These are phyloP conservation scores for Picea mariana DNA, from an alignment of 83 land plant genomes.

Conservation along the genomic window DNA sequence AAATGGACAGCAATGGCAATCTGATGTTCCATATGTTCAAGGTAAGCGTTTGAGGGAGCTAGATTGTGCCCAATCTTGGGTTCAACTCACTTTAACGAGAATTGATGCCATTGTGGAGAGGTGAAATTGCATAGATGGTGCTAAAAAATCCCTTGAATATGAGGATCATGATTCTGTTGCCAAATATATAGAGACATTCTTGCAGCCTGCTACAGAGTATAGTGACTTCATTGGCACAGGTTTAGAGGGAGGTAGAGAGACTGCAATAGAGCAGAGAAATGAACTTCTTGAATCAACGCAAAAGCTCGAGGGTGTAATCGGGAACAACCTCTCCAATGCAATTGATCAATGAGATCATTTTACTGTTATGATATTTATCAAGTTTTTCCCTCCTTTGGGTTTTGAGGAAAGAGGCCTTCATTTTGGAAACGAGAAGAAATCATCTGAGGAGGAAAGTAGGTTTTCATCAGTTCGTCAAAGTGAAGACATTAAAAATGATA, in stretches of 20 bases:
- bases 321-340: conserved; percentile 53
- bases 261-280: conserved; percentile 50
- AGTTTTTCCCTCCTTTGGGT: conserved; percentile 64
- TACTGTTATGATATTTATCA: conserved; percentile 54
- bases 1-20: no score
- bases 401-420: conserved; percentile 69
- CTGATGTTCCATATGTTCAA: no score
- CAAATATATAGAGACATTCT: conserved; percentile 51
- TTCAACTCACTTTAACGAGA: conserved; percentile 51
- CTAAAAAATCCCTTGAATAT: conserved; percentile 49
- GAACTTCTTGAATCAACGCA: conserved; percentile 64
- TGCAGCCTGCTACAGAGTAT: conserved; percentile 48
- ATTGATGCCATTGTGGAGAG: conserved; percentile 85
- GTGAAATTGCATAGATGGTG: conserved; percentile 74
- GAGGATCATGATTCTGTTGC: conserved; percentile 25
- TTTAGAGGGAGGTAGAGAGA: conserved; percentile 15
- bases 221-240: no score
- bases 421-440: conserved; percentile 46
- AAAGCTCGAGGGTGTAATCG: conserved; percentile 65
- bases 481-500: conserved; percentile 47
- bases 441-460: conserved; percentile 82
- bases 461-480: conserved; percentile 77
- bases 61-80: conserved; percentile 88
- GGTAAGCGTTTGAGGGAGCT: conserved; percentile 50
- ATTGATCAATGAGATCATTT: conserved; percentile 75